Base-by-base conservation (phyloP, 495 filamentous ascomycete genomes). In the Tuber umbilicatum region DNA sequence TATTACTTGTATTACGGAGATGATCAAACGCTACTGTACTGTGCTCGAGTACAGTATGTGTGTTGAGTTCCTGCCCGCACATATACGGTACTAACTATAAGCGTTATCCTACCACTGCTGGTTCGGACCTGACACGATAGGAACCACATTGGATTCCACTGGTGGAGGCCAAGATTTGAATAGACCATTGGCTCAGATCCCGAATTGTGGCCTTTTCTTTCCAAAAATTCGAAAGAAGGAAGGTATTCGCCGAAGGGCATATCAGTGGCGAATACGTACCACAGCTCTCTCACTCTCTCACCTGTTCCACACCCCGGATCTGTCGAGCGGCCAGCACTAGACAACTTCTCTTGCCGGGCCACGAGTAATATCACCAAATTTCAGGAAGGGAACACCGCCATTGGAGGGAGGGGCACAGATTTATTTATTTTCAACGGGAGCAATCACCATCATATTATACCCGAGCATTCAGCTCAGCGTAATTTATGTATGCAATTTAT, bases 201-300 rank as follows among this genome's bases (percentile, higher is more conserved):
- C 55, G 55, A 64, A 64, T 64, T 64, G 55, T 64, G 55, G 55
- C 55, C 55, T 35, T 35, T 35, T 64, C 55, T 35, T 35, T 64
- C 4, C 10, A n/a, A n/a, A 23, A n/a, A 50, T 64, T 55, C 23
- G 6, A n/a, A 14, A 50, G 6, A 50, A 9, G n/a, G 9, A n/a
- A n/a, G 21, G 50, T 55, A 17, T 55, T 27, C 50, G n/a, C 50
- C 50, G n/a, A 55, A n/a, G 50, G 50, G 50, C 23, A 55, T 27
- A 55, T 12, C 23, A 0, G 23, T 12, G 50, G 9, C 23, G n/a
- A 55, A 55, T 10, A 27, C 27, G 50, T 55, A 35, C 27, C 27
- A 35, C 35, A 35, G 27, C 27, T 64, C 55, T 60, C 50, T 64
- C 23, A n/a, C n/a, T 5, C 55, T 5, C n/a, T 31, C 12, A 35